Evolutionary conservation across 495 filamentous ascomycete genomes (phyloP), one percentile per base, ranked within the genome.

Genomic region (Pseudomonodictys pantanalensis): DNA sequence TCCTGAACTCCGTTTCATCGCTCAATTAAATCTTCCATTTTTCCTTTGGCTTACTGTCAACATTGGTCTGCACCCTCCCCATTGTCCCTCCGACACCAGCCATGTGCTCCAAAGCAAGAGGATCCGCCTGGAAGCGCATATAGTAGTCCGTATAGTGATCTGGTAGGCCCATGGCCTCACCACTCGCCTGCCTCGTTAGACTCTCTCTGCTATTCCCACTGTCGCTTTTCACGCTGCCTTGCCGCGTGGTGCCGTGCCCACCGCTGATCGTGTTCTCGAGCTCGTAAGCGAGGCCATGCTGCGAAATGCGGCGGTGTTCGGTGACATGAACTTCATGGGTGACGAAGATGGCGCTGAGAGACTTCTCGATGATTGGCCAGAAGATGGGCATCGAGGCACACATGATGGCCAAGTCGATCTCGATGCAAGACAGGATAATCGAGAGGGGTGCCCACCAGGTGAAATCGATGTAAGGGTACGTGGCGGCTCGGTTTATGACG

Each of bases 301-400:
- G 50, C 7, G 51, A 20, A 2, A 50, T 28, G 2, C 46, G 46
- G 1, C 52, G 52, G 12, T 58, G 52, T 20, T 63, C 52, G 26
- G 45, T 58, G 39, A 63, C 44, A n/a, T 45, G 52, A 3, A 66
- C 62, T 28, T 66, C 62, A 41, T 52, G 38, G 8, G 57, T 61
- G 24, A 66, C 52, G 24, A 60, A 66, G 46, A 66, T 66, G 1
- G 56, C 32, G 9, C 48, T 17, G 25, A 60, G 23, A 8, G 50
- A 43, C 20, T 52, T 52, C 22, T 56, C 56, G 38, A 66, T 6
- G 10, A 61, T 39, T 30, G 62, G 62, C 62, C 62, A 66, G 52
- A 66, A 66, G 33, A 61, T 43, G 44, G 62, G 62, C 48, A 57
- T 66, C 35, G 23, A 38, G 51, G 62, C 56, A 46, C 56, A 56